A percentile compares a stretch with the other conserved stretches of the same genome.
Conservation (phyloP, 805 yeast genomes). For the Spathaspora girioi region DNA sequence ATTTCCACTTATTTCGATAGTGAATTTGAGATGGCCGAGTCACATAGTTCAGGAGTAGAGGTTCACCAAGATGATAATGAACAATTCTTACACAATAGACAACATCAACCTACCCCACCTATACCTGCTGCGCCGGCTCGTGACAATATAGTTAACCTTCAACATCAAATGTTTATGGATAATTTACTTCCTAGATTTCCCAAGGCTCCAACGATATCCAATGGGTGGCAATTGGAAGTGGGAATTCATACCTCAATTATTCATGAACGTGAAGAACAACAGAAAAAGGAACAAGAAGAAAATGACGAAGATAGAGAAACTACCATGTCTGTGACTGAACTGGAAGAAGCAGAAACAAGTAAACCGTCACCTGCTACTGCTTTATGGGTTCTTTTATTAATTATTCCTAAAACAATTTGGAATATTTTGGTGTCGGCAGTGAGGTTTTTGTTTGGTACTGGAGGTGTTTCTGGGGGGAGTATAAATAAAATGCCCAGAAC, state of each 20-base stretch:
- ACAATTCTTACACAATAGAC: conserved; percentile 5
- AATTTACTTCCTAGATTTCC: conserved; percentile 34
- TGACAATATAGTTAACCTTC: conserved; percentile 17
- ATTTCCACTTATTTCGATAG: conserved; percentile 58
- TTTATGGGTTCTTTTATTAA: conserved; percentile 46
- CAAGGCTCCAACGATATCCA: conserved; percentile 36
- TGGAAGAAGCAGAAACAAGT: neutral
- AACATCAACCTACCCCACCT: conserved; percentile 5
- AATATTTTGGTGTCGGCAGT: conserved; percentile 36
- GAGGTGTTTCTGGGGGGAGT: neutral
- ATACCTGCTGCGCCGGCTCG: conserved; percentile 3
- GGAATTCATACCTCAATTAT: conserved; percentile 33
- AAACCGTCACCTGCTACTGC: conserved; percentile 23
- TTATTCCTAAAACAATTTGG: conserved; percentile 52
- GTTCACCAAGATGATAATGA: conserved; percentile 18
- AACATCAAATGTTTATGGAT: conserved; percentile 20
- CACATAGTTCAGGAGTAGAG: conserved; percentile 10
- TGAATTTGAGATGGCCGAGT: conserved; percentile 27
- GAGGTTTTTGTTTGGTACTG: conserved; percentile 20
- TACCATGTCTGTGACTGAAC: neutral
- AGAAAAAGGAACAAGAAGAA: neutral
- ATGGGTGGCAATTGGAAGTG: conserved; percentile 41
- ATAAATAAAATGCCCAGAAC: conserved; percentile 18
- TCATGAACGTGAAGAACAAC: conserved; percentile 10
- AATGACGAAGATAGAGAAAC: neutral